phyloP scores from a whole-genome alignment of 306 rosid genomes.

The Vigna angularis region DNA sequence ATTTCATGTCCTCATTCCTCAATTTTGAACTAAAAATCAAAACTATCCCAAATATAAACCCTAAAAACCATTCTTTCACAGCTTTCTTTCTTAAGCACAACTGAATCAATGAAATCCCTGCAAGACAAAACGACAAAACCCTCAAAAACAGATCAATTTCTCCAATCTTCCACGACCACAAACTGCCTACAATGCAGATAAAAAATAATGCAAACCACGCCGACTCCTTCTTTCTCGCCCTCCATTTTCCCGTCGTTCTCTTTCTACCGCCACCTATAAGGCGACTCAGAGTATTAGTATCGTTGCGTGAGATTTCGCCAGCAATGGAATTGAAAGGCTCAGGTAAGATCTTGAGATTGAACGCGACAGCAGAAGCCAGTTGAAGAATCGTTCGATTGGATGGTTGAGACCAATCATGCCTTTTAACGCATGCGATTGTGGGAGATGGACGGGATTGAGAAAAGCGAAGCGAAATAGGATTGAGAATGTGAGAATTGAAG shows the following conservation, averaged over 20 bases:
- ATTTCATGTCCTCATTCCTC: conserved; percentile 45
- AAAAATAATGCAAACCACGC: conserved; percentile 5
- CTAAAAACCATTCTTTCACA: conserved; percentile 47
- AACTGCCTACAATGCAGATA: conserved; percentile 43
- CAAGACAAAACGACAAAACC: conserved; percentile 23
- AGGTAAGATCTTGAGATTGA: conserved; percentile 54
- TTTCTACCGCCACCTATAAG: conserved; percentile 32
- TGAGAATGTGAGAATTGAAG: background rate
- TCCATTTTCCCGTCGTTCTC: background rate
- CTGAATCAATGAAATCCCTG: conserved; percentile 42
- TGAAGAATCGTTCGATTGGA: conserved; percentile 47
- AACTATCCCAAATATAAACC: conserved; percentile 47
- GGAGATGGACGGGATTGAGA: conserved; percentile 2
- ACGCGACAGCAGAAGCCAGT: conserved; percentile 49
- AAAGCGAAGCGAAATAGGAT: background rate
- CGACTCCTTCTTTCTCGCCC: background rate
- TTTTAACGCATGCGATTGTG: conserved; percentile 30
- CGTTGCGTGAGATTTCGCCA: conserved; percentile 38
- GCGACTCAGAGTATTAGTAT: conserved; percentile 4
- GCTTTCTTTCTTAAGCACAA: conserved; percentile 36
- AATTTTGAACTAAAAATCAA: conserved; percentile 41
- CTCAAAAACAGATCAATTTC: conserved; percentile 46
- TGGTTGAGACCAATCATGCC: conserved; percentile 8
- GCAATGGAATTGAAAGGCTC: conserved; percentile 51
- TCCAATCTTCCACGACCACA: conserved; percentile 46